Base-by-base conservation (phyloP, 2,329 filamentous ascomycete species). In the Alternaria arborescens region DNA sequence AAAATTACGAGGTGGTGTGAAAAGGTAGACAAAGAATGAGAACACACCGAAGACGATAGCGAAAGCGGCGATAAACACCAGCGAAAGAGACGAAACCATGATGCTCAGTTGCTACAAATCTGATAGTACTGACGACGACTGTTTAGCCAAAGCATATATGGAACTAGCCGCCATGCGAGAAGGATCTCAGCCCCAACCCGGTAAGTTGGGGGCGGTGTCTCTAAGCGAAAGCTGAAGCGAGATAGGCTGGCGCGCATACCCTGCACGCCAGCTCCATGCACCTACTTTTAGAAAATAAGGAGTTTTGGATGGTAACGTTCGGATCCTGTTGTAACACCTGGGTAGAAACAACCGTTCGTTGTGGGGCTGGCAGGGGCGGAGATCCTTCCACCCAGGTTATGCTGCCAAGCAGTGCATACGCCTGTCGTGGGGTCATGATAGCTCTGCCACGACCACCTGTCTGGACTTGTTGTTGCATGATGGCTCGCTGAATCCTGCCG, bases 1-100 rank as follows among this genome's bases (percentile, higher is more conserved):
- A 55, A 76, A 72, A 44, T 71, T 60, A 36, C 62, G 54, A n/a
- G 70, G 70, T 14, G 71, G 71, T 22, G 67, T 71, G 38, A 73
- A 72, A 14, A 73, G 70, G 55, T 65, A 67, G 18, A 69, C 46
- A 44, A 69, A 69, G 62, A 73, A 73, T 20, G 32, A 36, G 12
- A 36, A 36, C 11, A 36, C 32, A 36, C 32, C 58, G 40, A 73
- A 68, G 26, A 67, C 47, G 26, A 50, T 46, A 20, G 54, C 67
- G 52, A 69, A 69, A 8, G 62, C 44, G n/a, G 59, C 65, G 18
- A 73, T 41, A 50, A 71, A 69, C 26, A 71, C 52, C 52, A 73
- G 60, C 12, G 68, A 71, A 53, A 71, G 57, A 43, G 64, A 71
- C 10, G 69, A 71, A 20, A 65, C 60, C 71, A 73, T 73, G 16